phyloP scores from a whole-genome alignment of 495 filamentous ascomycete species.

The Penicillium cataractarum region DNA sequence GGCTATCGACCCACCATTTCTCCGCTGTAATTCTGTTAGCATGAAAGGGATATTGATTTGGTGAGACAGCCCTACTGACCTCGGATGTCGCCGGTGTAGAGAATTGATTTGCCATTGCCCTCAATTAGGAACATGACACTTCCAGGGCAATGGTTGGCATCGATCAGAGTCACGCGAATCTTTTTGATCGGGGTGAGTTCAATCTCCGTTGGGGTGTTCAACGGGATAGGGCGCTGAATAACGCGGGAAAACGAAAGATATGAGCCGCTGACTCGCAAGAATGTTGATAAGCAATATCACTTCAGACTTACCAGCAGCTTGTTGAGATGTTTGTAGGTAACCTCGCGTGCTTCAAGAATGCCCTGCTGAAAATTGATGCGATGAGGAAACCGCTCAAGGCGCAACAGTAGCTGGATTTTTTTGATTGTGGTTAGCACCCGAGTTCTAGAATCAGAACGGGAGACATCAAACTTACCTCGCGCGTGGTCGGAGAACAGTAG shows the following conservation, averaged over 20 bases:
- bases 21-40: slow-evolving; percentile 51
- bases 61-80: slow-evolving; percentile 45
- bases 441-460: background rate
- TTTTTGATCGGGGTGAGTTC: slow-evolving; percentile 68
- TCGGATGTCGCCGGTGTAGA: slow-evolving; percentile 94
- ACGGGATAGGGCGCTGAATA: slow-evolving; percentile 72
- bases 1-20: slow-evolving; percentile 66
- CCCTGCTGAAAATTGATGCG: slow-evolving; percentile 78
- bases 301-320: slow-evolving; percentile 59
- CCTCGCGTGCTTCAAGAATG: slow-evolving; percentile 70
- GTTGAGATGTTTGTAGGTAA: slow-evolving; percentile 74
- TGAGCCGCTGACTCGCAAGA: background rate
- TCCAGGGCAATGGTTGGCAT: slow-evolving; percentile 92
- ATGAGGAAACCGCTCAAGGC: slow-evolving; percentile 75
- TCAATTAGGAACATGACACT: slow-evolving; percentile 96
- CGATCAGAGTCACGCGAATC: slow-evolving; percentile 81
- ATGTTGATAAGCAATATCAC: background rate
- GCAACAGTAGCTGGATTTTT: slow-evolving; percentile 64
- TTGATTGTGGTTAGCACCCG: slow-evolving; percentile 3
- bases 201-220: slow-evolving; percentile 79
- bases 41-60: background rate
- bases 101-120: slow-evolving; percentile 69
- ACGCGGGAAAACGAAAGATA: background rate
- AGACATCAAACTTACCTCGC: slow-evolving; percentile 55
- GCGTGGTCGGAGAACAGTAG: slow-evolving; percentile 86